These are phyloP conservation scores for Fraxinus angustifolia DNA, from an alignment of 305 asterid genomes.

Conservation along the genomic window DNA sequence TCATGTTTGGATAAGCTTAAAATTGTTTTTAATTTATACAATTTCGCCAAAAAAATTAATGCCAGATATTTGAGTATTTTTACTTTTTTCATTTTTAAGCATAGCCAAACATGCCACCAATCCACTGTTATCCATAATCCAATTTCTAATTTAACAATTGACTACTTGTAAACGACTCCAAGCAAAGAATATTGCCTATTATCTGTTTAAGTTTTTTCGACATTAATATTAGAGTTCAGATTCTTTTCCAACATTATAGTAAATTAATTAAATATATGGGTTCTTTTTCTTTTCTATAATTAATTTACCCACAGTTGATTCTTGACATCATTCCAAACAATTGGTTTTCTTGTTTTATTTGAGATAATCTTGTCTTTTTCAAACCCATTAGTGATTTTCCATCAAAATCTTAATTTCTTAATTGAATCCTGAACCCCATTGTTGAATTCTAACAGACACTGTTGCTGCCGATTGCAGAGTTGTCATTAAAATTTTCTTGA, in stretches of 20 bases:
- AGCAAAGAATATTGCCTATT: neutral
- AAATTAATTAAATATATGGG: neutral
- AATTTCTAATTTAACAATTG: neutral
- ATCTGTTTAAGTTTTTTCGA: neutral
- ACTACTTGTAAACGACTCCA: neutral
- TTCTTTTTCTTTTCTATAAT: neutral
- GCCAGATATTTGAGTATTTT: neutral
- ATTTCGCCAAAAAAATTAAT: neutral
- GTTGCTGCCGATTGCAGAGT: slow-evolving; percentile 22
- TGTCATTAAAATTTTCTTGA: slow-evolving; percentile 12
- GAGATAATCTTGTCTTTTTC: slow-evolving; percentile 31
- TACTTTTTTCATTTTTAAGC: neutral
- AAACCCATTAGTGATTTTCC: slow-evolving; percentile 23
- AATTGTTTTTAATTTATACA: neutral
- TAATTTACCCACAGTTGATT: neutral
- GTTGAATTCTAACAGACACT: slow-evolving; percentile 16
- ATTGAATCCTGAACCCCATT: slow-evolving; percentile 16
- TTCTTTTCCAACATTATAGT: neutral
- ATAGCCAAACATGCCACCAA: neutral
- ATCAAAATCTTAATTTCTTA: neutral
- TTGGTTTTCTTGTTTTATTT: slow-evolving; percentile 2
- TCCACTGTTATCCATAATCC: neutral
- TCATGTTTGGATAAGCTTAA: neutral
- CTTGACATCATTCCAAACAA: neutral
- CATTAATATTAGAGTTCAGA: neutral